phyloP scores from a whole-genome alignment of 345 rosid genomes.

The Eutrema heterophyllum region DNA sequence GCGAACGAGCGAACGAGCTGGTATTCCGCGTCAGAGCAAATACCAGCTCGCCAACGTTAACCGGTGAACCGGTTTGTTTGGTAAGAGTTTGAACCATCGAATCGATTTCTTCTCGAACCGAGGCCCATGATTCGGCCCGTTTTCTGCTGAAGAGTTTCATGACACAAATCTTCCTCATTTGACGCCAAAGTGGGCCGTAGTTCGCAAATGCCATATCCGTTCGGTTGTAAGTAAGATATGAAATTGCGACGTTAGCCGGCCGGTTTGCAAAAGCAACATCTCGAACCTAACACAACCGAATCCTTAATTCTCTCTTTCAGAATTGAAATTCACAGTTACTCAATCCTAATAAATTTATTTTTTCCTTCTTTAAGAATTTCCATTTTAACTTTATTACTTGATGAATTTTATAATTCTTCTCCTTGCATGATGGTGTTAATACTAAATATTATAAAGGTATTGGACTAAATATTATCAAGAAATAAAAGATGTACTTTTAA shows the following conservation, averaged over 20 bases:
- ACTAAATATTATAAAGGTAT: too few relatives aligned
- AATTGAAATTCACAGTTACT: not conserved
- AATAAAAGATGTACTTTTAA: not conserved
- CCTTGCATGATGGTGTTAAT: too few relatives aligned
- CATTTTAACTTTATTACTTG: not conserved
- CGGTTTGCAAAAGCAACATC: conserved; percentile 67
- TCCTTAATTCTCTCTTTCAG: too few relatives aligned
- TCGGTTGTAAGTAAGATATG: conserved; percentile 65
- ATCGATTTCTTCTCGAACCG: conserved; percentile 75
- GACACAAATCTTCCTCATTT: conserved; percentile 83
- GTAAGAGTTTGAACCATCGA: conserved; percentile 35
- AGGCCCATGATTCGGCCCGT: conserved; percentile 86
- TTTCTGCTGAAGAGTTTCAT: conserved; percentile 80
- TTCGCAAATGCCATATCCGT: conserved; percentile 95
- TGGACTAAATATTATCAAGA: not conserved
- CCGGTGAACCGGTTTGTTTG: conserved; percentile 33
- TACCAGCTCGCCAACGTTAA: conserved; percentile 69
- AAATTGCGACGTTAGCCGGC: conserved; percentile 64
- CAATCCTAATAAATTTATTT: not conserved
- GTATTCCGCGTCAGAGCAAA: conserved; percentile 61
- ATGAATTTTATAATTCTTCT: not conserved
- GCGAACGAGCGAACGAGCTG: too few relatives aligned
- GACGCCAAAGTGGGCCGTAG: conserved; percentile 92
- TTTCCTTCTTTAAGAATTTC: not conserved
- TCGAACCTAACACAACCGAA: conserved; percentile 29